Conservation (phyloP, 2,329 filamentous ascomycete species). For the Trichoderma sp. region DNA sequence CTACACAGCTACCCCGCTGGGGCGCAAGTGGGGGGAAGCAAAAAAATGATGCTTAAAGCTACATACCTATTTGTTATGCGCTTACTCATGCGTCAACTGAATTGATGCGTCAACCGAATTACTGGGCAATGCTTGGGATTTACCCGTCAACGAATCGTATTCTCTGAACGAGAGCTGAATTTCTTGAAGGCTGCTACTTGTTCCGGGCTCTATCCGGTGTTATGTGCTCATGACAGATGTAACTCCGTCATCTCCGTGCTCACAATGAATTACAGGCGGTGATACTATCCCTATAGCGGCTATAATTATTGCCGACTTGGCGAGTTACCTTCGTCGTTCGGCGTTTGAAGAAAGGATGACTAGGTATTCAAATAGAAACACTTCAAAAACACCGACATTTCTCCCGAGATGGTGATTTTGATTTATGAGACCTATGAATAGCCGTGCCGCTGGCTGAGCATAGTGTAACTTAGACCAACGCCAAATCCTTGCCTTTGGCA, state of each 20-base stretch:
- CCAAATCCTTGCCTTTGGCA: too few relatives aligned
- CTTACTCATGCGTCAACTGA: not conserved
- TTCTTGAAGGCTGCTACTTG: not conserved
- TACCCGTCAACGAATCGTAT: conserved; percentile 19
- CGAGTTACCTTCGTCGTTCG: not conserved
- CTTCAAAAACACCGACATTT: not conserved
- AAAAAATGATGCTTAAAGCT: conserved; percentile 2
- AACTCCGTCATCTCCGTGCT: conserved; percentile 11
- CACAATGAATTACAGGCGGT: not conserved
- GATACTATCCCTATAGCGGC: not conserved
- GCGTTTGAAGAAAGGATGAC: not conserved
- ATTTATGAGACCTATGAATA: not conserved
- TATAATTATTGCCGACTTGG: conserved; percentile 21
- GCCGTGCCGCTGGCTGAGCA: not conserved
- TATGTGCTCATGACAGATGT: not conserved
- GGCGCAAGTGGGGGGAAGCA: not conserved
- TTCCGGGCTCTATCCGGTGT: not conserved
- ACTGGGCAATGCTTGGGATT: conserved; percentile 1
- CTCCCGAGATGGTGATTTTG: not conserved
- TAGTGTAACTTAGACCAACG: not conserved
- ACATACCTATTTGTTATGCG: not conserved
- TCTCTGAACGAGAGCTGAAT: not conserved
- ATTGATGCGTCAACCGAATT: not conserved
- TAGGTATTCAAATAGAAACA: not conserved
- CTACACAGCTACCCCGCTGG: conserved; percentile 24